These are phyloP conservation scores for Parathielavia appendiculata DNA, from an alignment of 495 filamentous ascomycete species.

Conservation along the genomic window DNA sequence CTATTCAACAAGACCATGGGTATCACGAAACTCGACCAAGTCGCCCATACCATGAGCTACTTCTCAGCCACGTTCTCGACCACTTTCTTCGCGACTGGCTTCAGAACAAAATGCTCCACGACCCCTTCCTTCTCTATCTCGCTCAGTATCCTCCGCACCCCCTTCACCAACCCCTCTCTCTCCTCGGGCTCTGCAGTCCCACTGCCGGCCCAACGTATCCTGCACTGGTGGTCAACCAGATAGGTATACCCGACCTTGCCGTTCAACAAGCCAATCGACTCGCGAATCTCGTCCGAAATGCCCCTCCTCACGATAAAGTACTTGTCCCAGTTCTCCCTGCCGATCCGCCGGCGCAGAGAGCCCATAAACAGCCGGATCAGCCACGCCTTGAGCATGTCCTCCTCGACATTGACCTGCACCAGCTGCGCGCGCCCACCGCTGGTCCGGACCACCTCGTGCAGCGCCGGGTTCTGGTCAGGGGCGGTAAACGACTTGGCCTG, in stretches of 20 bases:
- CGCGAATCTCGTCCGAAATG: conserved; percentile 64
- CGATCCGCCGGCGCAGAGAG: conserved; percentile 52
- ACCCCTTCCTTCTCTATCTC: conserved; percentile 43
- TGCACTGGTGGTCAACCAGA: conserved; percentile 78
- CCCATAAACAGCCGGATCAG: conserved; percentile 66
- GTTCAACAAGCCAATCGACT: conserved; percentile 78
- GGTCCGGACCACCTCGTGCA: conserved; percentile 49
- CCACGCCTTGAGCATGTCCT: conserved; percentile 68
- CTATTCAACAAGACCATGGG: conserved; percentile 4
- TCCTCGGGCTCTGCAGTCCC: conserved; percentile 67
- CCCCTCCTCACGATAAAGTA: conserved; percentile 85
- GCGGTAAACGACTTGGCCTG: conserved; percentile 71
- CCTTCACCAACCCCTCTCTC: conserved; percentile 63
- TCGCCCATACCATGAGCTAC: background rate
- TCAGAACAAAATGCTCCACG: conserved; percentile 12
- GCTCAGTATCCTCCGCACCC: conserved; percentile 60
- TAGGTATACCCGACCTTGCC: conserved; percentile 91
- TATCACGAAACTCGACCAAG: conserved; percentile 8
- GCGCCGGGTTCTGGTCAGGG: conserved; percentile 56
- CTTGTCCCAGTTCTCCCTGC: conserved; percentile 56
- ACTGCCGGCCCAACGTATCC: conserved; percentile 92
- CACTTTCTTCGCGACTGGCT: conserved; percentile 5
- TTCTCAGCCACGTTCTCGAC: conserved; percentile 4
- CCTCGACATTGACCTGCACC: conserved; percentile 82
- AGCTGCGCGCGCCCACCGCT: conserved; percentile 55